These are phyloP conservation scores for Malus sylvestris DNA, from an alignment of 306 rosid species.

Conservation along the genomic window DNA sequence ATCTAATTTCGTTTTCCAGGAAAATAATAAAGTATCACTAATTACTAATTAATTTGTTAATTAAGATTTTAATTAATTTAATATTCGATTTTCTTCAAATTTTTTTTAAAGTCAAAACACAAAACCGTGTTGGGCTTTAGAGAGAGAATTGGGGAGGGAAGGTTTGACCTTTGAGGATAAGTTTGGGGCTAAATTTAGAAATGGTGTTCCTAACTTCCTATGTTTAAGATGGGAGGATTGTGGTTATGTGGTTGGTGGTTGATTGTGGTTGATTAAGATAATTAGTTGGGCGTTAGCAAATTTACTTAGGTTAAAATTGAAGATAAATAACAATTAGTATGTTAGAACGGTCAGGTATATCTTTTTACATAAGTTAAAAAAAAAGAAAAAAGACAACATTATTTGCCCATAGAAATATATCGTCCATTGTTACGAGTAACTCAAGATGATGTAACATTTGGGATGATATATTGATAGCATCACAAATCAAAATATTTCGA, in stretches of 20 bases:
- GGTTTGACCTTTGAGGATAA: slow-evolving; percentile 48
- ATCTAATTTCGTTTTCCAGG: slow-evolving; percentile 46
- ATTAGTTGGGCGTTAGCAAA: not conserved
- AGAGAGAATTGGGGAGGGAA: slow-evolving; percentile 27
- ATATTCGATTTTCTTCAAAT: not conserved
- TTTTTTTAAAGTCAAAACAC: slow-evolving; percentile 21
- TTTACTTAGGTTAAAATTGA: not conserved
- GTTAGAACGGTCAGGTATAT: not conserved
- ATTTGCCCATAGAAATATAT: not conserved
- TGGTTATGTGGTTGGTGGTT: not conserved
- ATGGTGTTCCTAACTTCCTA: not conserved
- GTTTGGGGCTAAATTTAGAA: not conserved
- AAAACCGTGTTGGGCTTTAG: slow-evolving; percentile 45
- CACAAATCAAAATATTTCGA: not conserved
- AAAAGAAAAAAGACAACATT: not conserved
- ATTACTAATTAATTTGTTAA: not conserved
- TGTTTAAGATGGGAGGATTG: not conserved
- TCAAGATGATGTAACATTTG: not conserved
- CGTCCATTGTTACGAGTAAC: not conserved
- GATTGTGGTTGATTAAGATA: not conserved
- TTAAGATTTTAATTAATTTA: not conserved
- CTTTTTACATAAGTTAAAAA: not conserved
- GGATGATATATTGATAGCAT: not conserved
- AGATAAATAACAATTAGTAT: not conserved
- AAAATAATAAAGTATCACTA: slow-evolving; percentile 2